Conservation (phyloP, 441 rosid species). For the Populus trichocarpa region DNA sequence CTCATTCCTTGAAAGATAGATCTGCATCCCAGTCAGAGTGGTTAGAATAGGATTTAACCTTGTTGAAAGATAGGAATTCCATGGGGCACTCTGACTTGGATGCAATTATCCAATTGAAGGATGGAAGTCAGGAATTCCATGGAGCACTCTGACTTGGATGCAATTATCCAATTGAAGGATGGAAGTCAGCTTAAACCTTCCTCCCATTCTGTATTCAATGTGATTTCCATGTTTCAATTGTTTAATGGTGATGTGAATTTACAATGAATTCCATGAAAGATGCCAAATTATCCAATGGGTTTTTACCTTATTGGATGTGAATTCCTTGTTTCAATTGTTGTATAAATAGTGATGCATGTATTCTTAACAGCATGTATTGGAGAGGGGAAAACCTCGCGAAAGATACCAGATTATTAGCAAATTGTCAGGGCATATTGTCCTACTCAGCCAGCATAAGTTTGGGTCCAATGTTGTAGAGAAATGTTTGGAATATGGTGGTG, state of each 20-base stretch:
- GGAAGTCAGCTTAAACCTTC: background rate
- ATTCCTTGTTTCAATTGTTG: background rate
- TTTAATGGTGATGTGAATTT: background rate
- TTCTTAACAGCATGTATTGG: slow-evolving; percentile 54
- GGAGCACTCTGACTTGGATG: background rate
- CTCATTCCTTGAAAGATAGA: background rate
- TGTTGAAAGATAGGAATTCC: background rate
- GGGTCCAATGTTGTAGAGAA: slow-evolving; percentile 76
- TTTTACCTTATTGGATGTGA: background rate
- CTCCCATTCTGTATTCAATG: background rate
- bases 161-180: background rate
- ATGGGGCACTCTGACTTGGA: background rate
- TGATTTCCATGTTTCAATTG: background rate
- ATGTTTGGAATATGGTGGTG: slow-evolving; percentile 55
- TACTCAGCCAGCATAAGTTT: slow-evolving; percentile 66
- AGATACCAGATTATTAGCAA: slow-evolving; percentile 54
- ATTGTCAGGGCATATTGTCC: slow-evolving; percentile 52
- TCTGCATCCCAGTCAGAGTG: background rate
- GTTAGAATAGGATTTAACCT: background rate
- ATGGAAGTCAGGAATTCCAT: background rate
- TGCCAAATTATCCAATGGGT: background rate
- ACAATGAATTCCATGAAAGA: background rate
- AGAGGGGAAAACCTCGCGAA: slow-evolving; percentile 51
- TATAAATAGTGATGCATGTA: background rate
- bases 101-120: background rate